Evolutionary conservation across 176 grass and related monocot genomes (phyloP), one percentile per base, ranked within the genome.

Genomic region (Triticum turgidum): DNA sequence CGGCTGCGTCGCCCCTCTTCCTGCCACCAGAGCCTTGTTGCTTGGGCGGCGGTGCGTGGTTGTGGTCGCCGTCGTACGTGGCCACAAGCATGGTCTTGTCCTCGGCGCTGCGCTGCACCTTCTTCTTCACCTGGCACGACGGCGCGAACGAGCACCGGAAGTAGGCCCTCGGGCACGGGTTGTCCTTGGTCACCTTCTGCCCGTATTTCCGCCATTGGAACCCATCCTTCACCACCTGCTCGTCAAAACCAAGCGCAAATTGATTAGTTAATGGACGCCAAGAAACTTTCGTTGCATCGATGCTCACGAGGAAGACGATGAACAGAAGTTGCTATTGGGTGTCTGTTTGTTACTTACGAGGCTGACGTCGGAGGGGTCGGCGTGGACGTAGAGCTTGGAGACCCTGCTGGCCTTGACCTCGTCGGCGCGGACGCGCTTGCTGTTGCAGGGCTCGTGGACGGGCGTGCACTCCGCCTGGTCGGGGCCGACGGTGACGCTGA

Each of bases 161-260:
- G 82, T 98, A 98, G 69, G 95, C 95, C 21, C 93, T 78, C 15
- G 95, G 95, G 73, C 89, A 95, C 2, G 29, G 29, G 29, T 30
- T 30, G 32, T 32, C 32, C 32, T 32, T 32, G 32, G 32, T 32
- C 32, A 98, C 95, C 80, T 98, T 98, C 82, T 98, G 95, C 2
- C 95, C 95, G 65, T 98, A 98, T 17, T 98, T 98, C 5, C 93
- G 87, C 95, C 95, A 98, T 83, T 98, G 95, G 67, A 92, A 93
- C 71, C 93, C 95, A 49, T 98, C 95, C 58, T 90, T 98, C 34
- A 98, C 91, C 12, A 98, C 89, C 95, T 98, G 83, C 56, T 37
- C 8, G 24, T 9, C 3, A 1, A 15, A 22, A 69, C 18, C 10
- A 52, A 33, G 1, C 37, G 6, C 18, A 3, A 5, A 58, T 47